Percentiles rank a stretch among this genome's conserved stretches.
Evolutionary conservation across 129 eudicot species (phyloP).

Genomic region (Chrysanthemum lavandulifolium): DNA sequence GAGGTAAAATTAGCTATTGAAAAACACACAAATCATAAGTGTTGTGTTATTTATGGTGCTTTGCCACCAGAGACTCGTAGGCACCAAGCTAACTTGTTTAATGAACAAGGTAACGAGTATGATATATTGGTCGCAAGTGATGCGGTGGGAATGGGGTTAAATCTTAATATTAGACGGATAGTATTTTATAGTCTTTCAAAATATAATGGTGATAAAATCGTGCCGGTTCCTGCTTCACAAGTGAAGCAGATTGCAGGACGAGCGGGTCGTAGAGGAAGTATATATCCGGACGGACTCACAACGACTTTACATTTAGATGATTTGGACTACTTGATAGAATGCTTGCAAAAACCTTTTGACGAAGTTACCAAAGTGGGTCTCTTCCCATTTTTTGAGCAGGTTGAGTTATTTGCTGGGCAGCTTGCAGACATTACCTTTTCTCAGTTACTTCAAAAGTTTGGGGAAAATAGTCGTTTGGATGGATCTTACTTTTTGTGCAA

Average conservation of each 20-base stretch:
- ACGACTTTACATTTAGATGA: slow-evolving; percentile 78
- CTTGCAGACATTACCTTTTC: slow-evolving; percentile 57
- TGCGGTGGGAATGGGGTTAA: slow-evolving; percentile 98
- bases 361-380: slow-evolving; percentile 78
- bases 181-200: slow-evolving; percentile 60
- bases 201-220: too few relatives aligned
- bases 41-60: slow-evolving; percentile 97
- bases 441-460: slow-evolving; percentile 62
- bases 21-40: slow-evolving; percentile 73
- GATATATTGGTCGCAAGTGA: slow-evolving; percentile 96
- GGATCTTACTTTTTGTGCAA: slow-evolving; percentile 81
- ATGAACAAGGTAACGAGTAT: slow-evolving; percentile 67
- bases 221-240: slow-evolving; percentile 79
- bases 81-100: slow-evolving; percentile 84
- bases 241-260: slow-evolving; percentile 99
- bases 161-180: slow-evolving; percentile 62
- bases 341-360: slow-evolving; percentile 74
- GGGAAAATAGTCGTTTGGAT: slow-evolving; percentile 71
- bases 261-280: slow-evolving; percentile 89
- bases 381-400: slow-evolving; percentile 88
- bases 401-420: slow-evolving; percentile 84
- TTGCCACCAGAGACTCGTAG: slow-evolving; percentile 97
- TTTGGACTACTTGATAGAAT: slow-evolving; percentile 75
- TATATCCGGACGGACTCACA: slow-evolving; percentile 85
- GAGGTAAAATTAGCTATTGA: slow-evolving; percentile 91